These are phyloP conservation scores for Clathrospora elynae DNA, from an alignment of 2,329 filamentous ascomycete genomes.

Conservation along the genomic window DNA sequence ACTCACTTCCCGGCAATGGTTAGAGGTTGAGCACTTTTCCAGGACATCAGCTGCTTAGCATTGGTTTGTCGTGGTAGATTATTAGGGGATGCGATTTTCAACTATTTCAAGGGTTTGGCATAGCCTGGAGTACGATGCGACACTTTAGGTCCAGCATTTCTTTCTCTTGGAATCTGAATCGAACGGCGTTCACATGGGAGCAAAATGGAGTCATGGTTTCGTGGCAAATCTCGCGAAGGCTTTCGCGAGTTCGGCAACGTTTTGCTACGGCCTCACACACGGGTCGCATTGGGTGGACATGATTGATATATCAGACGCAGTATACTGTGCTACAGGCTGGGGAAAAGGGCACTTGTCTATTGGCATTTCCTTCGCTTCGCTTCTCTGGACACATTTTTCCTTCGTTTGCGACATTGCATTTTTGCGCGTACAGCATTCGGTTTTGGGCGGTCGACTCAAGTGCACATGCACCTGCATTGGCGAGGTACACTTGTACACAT, in stretches of 20 bases:
- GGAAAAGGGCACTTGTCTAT: slow-evolving; percentile 14
- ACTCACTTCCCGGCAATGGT: no score
- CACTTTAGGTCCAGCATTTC: slow-evolving; percentile 4
- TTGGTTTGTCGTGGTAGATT: no score
- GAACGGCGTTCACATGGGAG: slow-evolving; percentile 11
- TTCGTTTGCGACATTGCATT: no score
- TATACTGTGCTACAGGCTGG: slow-evolving; percentile 15
- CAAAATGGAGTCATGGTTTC: slow-evolving; percentile 17
- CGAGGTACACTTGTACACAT: slow-evolving; percentile 31
- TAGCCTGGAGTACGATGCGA: slow-evolving; percentile 10
- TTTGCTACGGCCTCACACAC: slow-evolving; percentile 16
- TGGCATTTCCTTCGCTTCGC: slow-evolving; percentile 15
- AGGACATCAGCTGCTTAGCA: no score
- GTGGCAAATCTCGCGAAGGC: slow-evolving; percentile 9
- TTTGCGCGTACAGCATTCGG: slow-evolving; percentile 12
- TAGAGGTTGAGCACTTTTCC: no score
- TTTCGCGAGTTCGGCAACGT: slow-evolving; percentile 16
- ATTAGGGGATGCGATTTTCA: no score
- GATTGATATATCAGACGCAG: slow-evolving; percentile 19
- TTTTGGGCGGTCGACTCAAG: slow-evolving; percentile 12
- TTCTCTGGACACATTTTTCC: no score
- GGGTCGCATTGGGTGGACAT: slow-evolving; percentile 27
- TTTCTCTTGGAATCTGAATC: slow-evolving; percentile 10
- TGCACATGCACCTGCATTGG: slow-evolving; percentile 19
- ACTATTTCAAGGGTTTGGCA: slow-evolving; percentile 1